phyloP scores from a whole-genome alignment of 2,329 filamentous ascomycete species.

The Microsporum ferrugineum region DNA sequence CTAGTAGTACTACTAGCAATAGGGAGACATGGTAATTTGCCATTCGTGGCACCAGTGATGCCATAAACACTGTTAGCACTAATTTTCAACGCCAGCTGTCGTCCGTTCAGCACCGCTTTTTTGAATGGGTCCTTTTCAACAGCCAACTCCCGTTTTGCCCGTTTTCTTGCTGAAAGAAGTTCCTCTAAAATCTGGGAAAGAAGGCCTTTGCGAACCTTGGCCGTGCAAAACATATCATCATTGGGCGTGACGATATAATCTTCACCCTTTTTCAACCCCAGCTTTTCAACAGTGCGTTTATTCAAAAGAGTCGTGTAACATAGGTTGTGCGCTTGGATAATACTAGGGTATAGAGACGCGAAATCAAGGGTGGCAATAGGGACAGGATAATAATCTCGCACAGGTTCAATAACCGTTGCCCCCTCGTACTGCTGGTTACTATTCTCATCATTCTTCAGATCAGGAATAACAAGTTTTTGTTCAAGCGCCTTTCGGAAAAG shows the following conservation, averaged over 20 bases:
- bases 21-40: constrained; percentile 85
- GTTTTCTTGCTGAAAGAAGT: constrained; percentile 79
- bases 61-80: constrained; percentile 98
- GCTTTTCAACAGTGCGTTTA: constrained; percentile 62
- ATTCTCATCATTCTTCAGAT: constrained; percentile 65
- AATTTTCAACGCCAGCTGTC: constrained; percentile 89
- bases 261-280: constrained; percentile 69
- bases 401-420: constrained; percentile 94
- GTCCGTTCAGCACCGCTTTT: constrained; percentile 93
- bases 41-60: constrained; percentile 87
- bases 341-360: constrained; percentile 93
- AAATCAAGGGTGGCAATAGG: constrained; percentile 97
- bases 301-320: constrained; percentile 92
- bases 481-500: constrained; percentile 90
- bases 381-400: constrained; percentile 84
- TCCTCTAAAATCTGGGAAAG: constrained; percentile 94
- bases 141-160: constrained; percentile 81
- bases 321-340: constrained; percentile 96
- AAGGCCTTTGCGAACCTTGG: constrained; percentile 79
- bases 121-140: constrained; percentile 91
- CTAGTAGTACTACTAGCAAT: constrained; percentile 96
- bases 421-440: constrained; percentile 90
- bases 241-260: constrained; percentile 97
- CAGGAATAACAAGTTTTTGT: constrained; percentile 87
- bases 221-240: constrained; percentile 81